A percentile compares a stretch with the other conserved stretches of the same genome.
These are phyloP conservation scores for Macrolepiota albuminosa DNA, from an alignment of 768 basidiomycete species.

Conservation along the genomic window DNA sequence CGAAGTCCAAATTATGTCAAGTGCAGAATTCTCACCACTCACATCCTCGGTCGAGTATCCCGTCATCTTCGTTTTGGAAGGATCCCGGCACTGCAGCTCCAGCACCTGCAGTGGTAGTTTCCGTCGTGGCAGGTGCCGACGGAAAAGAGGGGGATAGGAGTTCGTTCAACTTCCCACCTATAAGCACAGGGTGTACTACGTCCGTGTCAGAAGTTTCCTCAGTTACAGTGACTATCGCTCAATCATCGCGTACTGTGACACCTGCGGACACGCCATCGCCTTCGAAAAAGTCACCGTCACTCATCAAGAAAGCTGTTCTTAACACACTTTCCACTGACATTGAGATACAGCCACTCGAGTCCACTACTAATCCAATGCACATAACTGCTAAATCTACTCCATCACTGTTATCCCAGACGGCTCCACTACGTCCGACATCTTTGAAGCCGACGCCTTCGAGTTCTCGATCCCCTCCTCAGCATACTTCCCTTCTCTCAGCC, in stretches of 20 bases:
- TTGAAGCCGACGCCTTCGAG: constrained; percentile 20
- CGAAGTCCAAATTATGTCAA: constrained; percentile 27
- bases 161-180: constrained; percentile 27
- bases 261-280: constrained; percentile 16
- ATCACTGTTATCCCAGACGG: constrained; percentile 64
- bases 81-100: constrained; percentile 48
- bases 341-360: constrained; percentile 11
- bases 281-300: constrained; percentile 19
- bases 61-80: constrained; percentile 41
- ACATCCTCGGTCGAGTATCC: constrained; percentile 33
- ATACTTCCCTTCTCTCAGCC: constrained; percentile 36
- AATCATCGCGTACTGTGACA: constrained; percentile 37
- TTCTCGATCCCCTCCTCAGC: constrained; percentile 34
- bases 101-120: constrained; percentile 50
- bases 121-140: constrained; percentile 41
- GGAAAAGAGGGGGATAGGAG: constrained; percentile 31
- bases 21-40: constrained; percentile 24
- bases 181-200: constrained; percentile 29
- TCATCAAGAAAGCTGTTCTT: constrained; percentile 21
- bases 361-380: constrained; percentile 6
- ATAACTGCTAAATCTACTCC: constrained; percentile 27
- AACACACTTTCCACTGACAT: constrained; percentile 18
- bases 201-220: constrained; percentile 34
- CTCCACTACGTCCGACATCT: constrained; percentile 35
- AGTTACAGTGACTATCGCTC: constrained; percentile 32